These are phyloP conservation scores for Kitagawia praeruptora DNA, from an alignment of 129 eudicot species.

Conservation along the genomic window DNA sequence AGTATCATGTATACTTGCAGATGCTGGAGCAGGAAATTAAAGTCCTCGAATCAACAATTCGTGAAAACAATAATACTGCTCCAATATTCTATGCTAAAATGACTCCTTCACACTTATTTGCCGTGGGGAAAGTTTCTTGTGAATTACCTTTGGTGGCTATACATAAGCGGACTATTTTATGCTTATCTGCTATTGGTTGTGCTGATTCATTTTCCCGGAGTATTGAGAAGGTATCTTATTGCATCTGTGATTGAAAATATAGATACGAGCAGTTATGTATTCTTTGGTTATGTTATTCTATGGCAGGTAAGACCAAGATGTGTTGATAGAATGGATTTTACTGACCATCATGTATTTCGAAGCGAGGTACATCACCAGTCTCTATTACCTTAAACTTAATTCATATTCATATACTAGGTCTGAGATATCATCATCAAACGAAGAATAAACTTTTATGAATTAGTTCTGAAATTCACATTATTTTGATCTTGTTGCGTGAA, in stretches of 20 bases:
- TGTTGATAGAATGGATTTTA: conserved; percentile 68
- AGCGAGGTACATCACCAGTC: conserved; percentile 35
- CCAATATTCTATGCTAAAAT: conserved; percentile 50
- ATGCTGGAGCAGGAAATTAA: conserved; percentile 32
- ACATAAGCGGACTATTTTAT: conserved; percentile 32
- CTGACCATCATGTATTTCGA: conserved; percentile 71
- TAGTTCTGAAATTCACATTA: not conserved
- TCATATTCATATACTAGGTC: not conserved
- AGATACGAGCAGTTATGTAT: not conserved
- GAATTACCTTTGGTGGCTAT: conserved; percentile 33
- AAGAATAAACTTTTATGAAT: not conserved
- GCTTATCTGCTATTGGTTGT: conserved; percentile 84
- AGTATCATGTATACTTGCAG: conserved; percentile 28
- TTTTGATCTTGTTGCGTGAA: not conserved
- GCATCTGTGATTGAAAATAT: not conserved
- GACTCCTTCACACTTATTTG: conserved; percentile 58
- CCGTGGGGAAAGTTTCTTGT: conserved; percentile 25
- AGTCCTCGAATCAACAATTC: conserved; percentile 37
- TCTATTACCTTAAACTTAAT: not conserved
- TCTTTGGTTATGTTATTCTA: not conserved
- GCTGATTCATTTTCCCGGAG: conserved; percentile 59
- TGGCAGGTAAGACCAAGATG: conserved; percentile 58
- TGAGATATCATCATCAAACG: not conserved
- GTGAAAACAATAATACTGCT: conserved; percentile 30
- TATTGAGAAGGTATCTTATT: conserved; percentile 48